Percentiles rank a stretch among this genome's conserved stretches.
phyloP scores from a whole-genome alignment of 2,329 filamentous ascomycete genomes.

The Stachybotrys chlorohalonatus region DNA sequence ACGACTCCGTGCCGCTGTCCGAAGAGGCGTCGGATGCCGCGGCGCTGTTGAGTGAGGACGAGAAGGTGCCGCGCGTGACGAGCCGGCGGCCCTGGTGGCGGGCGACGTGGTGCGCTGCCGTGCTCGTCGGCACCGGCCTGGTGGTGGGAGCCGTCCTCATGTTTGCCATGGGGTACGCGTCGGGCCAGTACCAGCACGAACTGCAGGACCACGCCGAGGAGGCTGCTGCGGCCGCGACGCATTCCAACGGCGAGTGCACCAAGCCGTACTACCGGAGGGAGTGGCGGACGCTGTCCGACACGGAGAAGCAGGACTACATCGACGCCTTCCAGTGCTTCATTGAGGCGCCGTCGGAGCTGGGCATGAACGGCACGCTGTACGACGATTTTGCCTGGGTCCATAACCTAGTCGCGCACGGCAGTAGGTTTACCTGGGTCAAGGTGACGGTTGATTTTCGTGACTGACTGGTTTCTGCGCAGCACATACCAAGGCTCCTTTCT shows the following conservation, averaged over 20 bases:
- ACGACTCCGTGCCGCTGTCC: neutral
- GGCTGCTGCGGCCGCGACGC: neutral
- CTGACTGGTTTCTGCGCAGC: neutral
- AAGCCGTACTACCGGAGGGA: constrained; percentile 3
- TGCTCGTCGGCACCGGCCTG: neutral
- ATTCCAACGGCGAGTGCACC: neutral
- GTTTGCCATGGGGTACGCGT: neutral
- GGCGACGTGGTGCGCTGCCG: neutral
- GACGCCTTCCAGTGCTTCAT: constrained; percentile 8
- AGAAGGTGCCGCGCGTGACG: neutral
- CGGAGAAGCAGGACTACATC: constrained; percentile 5
- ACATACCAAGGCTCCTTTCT: constrained; percentile 6
- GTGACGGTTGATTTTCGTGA: neutral
- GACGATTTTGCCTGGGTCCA: constrained; percentile 9
- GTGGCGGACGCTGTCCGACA: constrained; percentile 5
- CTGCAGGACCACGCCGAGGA: neutral
- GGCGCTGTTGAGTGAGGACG: neutral
- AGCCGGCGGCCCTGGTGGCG: neutral
- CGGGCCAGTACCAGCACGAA: neutral
- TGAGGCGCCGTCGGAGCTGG: constrained; percentile 5
- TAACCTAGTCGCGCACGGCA: constrained; percentile 8
- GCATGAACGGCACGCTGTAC: constrained; percentile 6
- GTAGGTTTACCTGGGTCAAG: neutral
- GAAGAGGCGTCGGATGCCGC: neutral
- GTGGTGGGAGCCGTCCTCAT: neutral